phyloP scores from a whole-genome alignment of 805 yeast genomes.

The Nakazawaea ernobii region DNA sequence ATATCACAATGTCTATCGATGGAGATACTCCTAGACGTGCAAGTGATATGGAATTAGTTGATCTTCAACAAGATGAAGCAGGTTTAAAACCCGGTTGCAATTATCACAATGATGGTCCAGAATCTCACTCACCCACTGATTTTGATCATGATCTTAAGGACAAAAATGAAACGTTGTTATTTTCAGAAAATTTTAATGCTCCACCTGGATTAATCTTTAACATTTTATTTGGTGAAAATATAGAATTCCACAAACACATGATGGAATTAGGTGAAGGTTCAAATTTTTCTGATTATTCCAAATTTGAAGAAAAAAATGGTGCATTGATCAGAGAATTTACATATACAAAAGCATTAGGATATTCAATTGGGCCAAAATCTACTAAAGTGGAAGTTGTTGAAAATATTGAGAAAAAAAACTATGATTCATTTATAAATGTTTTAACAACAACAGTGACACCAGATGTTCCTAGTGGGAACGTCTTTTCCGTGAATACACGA shows the following conservation, averaged over 20 bases:
- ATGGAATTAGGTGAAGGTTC: conserved; percentile 41
- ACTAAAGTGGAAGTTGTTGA: conserved; percentile 65
- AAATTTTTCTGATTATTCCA: conserved; percentile 33
- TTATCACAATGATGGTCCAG: conserved; percentile 58
- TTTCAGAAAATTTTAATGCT: conserved; percentile 51
- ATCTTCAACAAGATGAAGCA: conserved; percentile 21
- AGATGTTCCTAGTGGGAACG: conserved; percentile 88
- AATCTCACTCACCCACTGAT: conserved; percentile 52
- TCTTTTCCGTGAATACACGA: conserved; percentile 71
- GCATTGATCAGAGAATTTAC: conserved; percentile 44
- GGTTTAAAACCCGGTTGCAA: conserved; percentile 32
- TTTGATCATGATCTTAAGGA: conserved; percentile 36
- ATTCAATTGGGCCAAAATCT: conserved; percentile 88
- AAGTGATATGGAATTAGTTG: conserved; percentile 2
- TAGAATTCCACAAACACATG: conserved; percentile 30
- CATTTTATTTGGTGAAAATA: conserved; percentile 62
- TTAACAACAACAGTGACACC: conserved; percentile 72
- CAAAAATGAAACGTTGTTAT: conserved; percentile 41
- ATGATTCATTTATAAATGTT: conserved; percentile 50
- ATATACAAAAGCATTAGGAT: conserved; percentile 71
- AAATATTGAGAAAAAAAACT: conserved; percentile 48
- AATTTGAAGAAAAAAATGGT: conserved; percentile 31
- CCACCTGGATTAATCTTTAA: conserved; percentile 76
- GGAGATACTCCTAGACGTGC: conserved; percentile 18
- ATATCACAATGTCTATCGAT: conserved; percentile 15